Evolutionary conservation across 2,329 filamentous ascomycete genomes (phyloP), one percentile per base, ranked within the genome.

Genomic region (Colletotrichum limetticola): DNA sequence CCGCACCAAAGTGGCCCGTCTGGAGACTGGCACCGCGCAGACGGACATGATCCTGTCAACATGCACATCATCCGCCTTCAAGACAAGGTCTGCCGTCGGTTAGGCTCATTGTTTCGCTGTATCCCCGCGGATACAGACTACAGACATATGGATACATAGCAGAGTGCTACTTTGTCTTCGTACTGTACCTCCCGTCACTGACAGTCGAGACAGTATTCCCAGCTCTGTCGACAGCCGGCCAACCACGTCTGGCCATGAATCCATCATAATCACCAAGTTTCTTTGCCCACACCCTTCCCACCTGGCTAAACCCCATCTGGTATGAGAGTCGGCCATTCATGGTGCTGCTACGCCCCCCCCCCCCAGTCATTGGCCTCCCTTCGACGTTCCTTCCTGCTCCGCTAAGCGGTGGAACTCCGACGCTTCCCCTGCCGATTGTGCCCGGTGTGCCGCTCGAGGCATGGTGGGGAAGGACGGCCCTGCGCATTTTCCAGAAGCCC

Each of bases 401-500:
- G 53, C 32, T 49, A 55, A 46, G 66, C 66, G 60, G 70, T 70
- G 70, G 70, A 72, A 70, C 66, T 60, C 70, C 70, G 70, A 72
- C 65, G 58, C 30, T 28, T 55, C 66, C 69, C 65, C 65, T 72
- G 69, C 52, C 42, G 35, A 53, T 63, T 59, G 66, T 69, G 66
- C 42, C 66, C 59, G 55, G 59, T 22, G 42, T 61, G 53, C 55
- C 32, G 42, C 69, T 16, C 32, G 64, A 65, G 53, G 42, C 55
- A 32, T 30, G 32, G 66, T 69, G 66, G 70, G 26, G 59, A 72
- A 37, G n/a, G 46, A 37, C 53, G 59, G 65, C 70, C 66, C 56
- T 72, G 61, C 24, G 35, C 70, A 70, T 70, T 72, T 70, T 72
- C 70, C 70, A 72, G 70, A 72, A 72, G 70, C 55, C 55, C 59